Evolutionary conservation across 2,329 filamentous ascomycete genomes (phyloP), one percentile per base, ranked within the genome.

Genomic region (Nakataea oryzae): DNA sequence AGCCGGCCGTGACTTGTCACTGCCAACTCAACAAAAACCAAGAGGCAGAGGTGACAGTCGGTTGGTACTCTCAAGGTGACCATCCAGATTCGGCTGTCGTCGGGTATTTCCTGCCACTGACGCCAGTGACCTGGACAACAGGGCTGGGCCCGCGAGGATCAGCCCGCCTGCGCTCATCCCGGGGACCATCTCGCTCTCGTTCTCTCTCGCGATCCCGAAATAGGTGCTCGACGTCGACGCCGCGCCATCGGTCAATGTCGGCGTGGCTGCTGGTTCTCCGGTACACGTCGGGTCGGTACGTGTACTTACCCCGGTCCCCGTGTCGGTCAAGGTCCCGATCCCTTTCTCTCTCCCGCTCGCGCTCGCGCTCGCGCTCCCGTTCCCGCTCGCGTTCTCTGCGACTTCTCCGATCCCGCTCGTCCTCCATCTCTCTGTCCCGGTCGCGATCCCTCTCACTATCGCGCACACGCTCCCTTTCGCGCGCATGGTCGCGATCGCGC

Each of bases 251-350:
- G 63, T 81, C 79, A 41, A 76, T 71, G 63, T 82, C 79, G 28
- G 78, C 77, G 63, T 81, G 79, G 66, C 79, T 81, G 69, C 79
- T 81, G 3, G 79, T 78, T 57, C 80, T 71, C 58, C 78, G 72
- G 30, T 75, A 70, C 17, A 71, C 67, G 1, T 78, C 77, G 1
- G 77, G 74, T n/a, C 77, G 73, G 32, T 73, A 69, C 14, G 74
- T 67, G 64, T 77, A 74, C 29, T 41, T 61, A 3, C 27, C 54
- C 54, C 60, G 60, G 60, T 61, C 63, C 50, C 63, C 62, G 12
- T 73, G 74, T n/a, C 70, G 67, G 9, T 71, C 69, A 13, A 70
- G 67, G 1, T 73, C 71, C 3, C 70, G 65, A 8, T 71, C 69
- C 8, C 69, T 55, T 24, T 68, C 64, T 4, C 62, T 56, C 3